Evolutionary conservation across 1,284 basidiomycete genomes (phyloP).

Genomic region (Ganoderma multipileum): DNA sequence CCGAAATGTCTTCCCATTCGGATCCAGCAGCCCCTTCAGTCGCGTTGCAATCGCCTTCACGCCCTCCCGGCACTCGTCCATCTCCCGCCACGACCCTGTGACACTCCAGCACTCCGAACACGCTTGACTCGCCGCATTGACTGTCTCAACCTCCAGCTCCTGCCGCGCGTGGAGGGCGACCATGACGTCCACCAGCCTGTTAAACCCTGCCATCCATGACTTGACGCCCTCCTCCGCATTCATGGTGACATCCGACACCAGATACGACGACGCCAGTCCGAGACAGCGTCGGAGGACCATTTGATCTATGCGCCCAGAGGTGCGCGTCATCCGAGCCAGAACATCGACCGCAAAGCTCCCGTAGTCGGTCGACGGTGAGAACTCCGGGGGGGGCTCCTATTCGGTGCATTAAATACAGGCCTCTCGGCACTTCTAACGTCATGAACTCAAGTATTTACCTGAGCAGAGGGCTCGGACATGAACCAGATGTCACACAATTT

Average conservation of each 20-base stretch:
- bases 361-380: slow-evolving; percentile 59
- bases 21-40: slow-evolving; percentile 70
- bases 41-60: slow-evolving; percentile 66
- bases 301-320: slow-evolving; percentile 62
- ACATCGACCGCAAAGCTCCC: slow-evolving; percentile 61
- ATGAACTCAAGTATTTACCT: not conserved
- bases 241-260: slow-evolving; percentile 74
- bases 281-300: slow-evolving; percentile 66
- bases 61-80: slow-evolving; percentile 64
- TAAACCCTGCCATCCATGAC: slow-evolving; percentile 72
- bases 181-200: slow-evolving; percentile 71
- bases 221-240: slow-evolving; percentile 60
- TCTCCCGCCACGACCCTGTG: slow-evolving; percentile 68
- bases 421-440: not conserved
- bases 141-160: slow-evolving; percentile 74
- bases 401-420: not conserved
- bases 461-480: not conserved
- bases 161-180: slow-evolving; percentile 67
- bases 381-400: slow-evolving; percentile 7
- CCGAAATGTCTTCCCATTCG: slow-evolving; percentile 68
- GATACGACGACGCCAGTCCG: slow-evolving; percentile 74
- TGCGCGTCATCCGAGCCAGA: slow-evolving; percentile 57
- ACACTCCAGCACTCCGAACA: slow-evolving; percentile 85
- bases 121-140: slow-evolving; percentile 74
- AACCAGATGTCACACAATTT: not conserved